Evolutionary conservation across 495 filamentous ascomycete species (phyloP).

Genomic region (Penicillium diatomitis): DNA sequence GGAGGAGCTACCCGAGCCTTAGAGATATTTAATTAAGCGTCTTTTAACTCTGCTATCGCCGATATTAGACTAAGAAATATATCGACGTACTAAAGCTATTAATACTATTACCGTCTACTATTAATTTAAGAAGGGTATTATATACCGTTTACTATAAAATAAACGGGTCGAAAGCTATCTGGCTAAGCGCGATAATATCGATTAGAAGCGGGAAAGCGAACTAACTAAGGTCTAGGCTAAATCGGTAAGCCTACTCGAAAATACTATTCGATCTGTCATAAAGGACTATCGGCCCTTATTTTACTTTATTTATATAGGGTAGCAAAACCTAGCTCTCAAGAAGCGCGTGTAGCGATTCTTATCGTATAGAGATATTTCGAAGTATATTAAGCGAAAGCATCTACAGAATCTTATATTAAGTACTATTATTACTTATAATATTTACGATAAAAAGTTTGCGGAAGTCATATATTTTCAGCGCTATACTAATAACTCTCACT

Average conservation of each 20-base stretch:
- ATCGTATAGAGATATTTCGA: slow-evolving; percentile 26
- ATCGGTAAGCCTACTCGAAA: slow-evolving; percentile 2
- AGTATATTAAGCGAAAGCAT: slow-evolving; percentile 34
- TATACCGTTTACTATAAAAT: slow-evolving; percentile 3
- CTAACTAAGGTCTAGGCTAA: background rate
- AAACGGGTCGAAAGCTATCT: background rate
- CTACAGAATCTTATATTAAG: slow-evolving; percentile 16
- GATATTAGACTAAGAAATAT: slow-evolving; percentile 23
- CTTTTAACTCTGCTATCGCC: slow-evolving; percentile 19
- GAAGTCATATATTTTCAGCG: slow-evolving; percentile 13
- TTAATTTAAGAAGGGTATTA: slow-evolving; percentile 21
- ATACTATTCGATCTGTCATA: slow-evolving; percentile 18
- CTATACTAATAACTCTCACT: slow-evolving; percentile 10
- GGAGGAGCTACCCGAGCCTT: slow-evolving; percentile 11
- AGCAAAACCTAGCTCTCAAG: slow-evolving; percentile 17
- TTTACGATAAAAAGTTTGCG: slow-evolving; percentile 6
- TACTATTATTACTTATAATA: slow-evolving; percentile 10
- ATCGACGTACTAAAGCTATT: slow-evolving; percentile 19
- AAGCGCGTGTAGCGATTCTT: slow-evolving; percentile 20
- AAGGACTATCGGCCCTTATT: slow-evolving; percentile 22
- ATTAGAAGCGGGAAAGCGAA: background rate
- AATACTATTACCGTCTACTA: slow-evolving; percentile 15
- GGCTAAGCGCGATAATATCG: background rate
- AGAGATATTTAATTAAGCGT: slow-evolving; percentile 21
- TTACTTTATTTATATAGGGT: slow-evolving; percentile 30